Evolutionary conservation across 805 yeast genomes (phyloP).

Genomic region (Saccharomycopsis sp.): DNA sequence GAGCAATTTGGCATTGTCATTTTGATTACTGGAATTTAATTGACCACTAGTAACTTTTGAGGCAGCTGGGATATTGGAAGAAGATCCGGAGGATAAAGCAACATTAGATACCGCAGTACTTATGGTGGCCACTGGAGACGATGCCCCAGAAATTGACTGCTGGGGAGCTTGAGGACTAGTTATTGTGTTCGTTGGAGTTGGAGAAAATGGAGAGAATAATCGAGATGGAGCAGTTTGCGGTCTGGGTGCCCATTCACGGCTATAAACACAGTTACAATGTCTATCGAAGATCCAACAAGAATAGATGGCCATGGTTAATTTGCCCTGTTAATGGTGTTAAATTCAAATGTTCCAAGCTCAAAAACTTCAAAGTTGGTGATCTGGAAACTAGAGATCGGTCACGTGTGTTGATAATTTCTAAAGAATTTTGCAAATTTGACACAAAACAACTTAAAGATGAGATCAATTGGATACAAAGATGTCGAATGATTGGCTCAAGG

Average conservation of each 20-base stretch:
- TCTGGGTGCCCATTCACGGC: conserved; percentile 53
- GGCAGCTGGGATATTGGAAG: conserved; percentile 1
- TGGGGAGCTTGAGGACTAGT: background rate
- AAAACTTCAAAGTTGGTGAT: no score
- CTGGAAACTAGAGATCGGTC: no score
- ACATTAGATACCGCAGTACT: background rate
- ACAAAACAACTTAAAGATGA: no score
- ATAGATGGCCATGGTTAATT: conserved; percentile 70
- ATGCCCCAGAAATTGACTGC: background rate
- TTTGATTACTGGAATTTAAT: conserved; percentile 44
- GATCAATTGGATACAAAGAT: no score
- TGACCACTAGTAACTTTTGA: conserved; percentile 24
- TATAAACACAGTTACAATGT: conserved; percentile 83
- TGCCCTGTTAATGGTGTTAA: no score
- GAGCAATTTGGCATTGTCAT: conserved; percentile 67
- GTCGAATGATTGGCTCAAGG: conserved; percentile 14
- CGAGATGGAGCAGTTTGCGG: conserved; percentile 20
- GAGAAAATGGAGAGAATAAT: conserved; percentile 9
- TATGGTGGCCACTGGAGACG: no score
- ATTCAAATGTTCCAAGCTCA: no score
- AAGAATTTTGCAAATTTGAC: background rate
- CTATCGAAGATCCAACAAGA: conserved; percentile 88
- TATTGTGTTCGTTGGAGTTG: conserved; percentile 12
- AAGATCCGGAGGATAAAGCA: conserved; percentile 16
- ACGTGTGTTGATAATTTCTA: no score